Conservation (phyloP, 371 early-diverging fungal genomes). For the Globomyces sp. region DNA sequence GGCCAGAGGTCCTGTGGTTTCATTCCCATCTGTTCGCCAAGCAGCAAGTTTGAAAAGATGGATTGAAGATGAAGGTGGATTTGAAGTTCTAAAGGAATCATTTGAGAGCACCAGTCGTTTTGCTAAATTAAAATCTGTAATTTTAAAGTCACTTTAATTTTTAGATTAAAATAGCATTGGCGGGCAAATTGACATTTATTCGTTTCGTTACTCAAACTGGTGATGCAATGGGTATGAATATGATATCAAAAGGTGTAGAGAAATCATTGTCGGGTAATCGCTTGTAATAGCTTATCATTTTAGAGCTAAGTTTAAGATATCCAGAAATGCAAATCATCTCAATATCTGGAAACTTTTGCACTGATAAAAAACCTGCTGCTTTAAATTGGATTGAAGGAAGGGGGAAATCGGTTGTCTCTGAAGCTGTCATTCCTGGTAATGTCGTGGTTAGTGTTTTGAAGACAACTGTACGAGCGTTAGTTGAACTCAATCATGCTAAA, state of each 20-base stretch:
- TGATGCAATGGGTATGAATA: slow-evolving; percentile 99
- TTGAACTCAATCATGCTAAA: slow-evolving; percentile 81
- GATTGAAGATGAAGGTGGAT: slow-evolving; percentile 69
- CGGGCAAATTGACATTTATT: slow-evolving; percentile 80
- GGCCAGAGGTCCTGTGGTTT: slow-evolving; percentile 92
- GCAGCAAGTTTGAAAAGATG: slow-evolving; percentile 76
- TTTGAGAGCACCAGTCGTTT: slow-evolving; percentile 92
- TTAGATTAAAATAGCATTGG: slow-evolving; percentile 75
- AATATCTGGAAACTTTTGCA: slow-evolving; percentile 93
- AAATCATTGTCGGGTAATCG: slow-evolving; percentile 28
- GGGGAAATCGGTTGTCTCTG: slow-evolving; percentile 92
- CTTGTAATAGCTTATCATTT: not conserved
- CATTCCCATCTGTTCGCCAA: slow-evolving; percentile 67
- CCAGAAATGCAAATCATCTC: slow-evolving; percentile 80
- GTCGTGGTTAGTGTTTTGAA: slow-evolving; percentile 84
- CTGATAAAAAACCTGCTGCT: slow-evolving; percentile 97
- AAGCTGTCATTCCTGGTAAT: slow-evolving; percentile 77
- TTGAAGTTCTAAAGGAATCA: slow-evolving; percentile 60
- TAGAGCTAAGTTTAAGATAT: slow-evolving; percentile 59
- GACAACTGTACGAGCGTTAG: slow-evolving; percentile 77
- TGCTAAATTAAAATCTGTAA: slow-evolving; percentile 63
- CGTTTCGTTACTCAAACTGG: slow-evolving; percentile 92
- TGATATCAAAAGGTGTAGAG: slow-evolving; percentile 97
- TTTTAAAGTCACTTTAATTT: not conserved
- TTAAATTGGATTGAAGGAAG: slow-evolving; percentile 98